Evolutionary conservation across 2,329 filamentous ascomycete species (phyloP).

Genomic region (Ophiognomonia clavigignenti-juglandacearum): DNA sequence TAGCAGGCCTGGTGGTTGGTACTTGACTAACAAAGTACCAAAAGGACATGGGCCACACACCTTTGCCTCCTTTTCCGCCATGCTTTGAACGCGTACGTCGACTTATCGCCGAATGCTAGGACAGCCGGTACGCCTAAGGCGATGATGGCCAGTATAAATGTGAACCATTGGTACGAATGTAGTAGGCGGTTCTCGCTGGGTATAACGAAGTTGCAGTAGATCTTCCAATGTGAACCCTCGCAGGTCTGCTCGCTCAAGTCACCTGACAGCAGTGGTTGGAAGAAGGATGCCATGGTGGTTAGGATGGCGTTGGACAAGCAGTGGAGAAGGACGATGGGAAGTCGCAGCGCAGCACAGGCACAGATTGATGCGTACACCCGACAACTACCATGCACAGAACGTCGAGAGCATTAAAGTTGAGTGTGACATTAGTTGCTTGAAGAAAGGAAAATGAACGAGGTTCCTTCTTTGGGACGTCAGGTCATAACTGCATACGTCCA

Average conservation of each 20-base stretch:
- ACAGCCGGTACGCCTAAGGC: constrained; percentile 21
- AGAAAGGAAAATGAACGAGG: neutral
- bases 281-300: constrained; percentile 29
- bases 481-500: constrained; percentile 2
- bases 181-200: constrained; percentile 19
- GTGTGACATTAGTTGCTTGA: constrained; percentile 10
- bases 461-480: constrained; percentile 2
- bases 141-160: constrained; percentile 21
- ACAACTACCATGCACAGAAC: constrained; percentile 5
- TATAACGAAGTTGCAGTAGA: constrained; percentile 28
- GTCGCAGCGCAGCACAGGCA: neutral
- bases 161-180: constrained; percentile 24
- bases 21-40: neutral
- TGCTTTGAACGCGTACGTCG: neutral
- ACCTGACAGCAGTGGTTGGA: constrained; percentile 24
- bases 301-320: constrained; percentile 17
- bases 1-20: neutral
- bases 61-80: constrained; percentile 15
- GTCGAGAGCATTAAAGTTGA: neutral
- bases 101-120: constrained; percentile 11
- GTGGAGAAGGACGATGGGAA: neutral
- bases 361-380: constrained; percentile 8
- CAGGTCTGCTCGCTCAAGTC: constrained; percentile 24
- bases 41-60: neutral
- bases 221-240: constrained; percentile 14